Evolutionary conservation across 2,329 filamentous ascomycete species (phyloP).

Genomic region (Parafenestella ontariensis): DNA sequence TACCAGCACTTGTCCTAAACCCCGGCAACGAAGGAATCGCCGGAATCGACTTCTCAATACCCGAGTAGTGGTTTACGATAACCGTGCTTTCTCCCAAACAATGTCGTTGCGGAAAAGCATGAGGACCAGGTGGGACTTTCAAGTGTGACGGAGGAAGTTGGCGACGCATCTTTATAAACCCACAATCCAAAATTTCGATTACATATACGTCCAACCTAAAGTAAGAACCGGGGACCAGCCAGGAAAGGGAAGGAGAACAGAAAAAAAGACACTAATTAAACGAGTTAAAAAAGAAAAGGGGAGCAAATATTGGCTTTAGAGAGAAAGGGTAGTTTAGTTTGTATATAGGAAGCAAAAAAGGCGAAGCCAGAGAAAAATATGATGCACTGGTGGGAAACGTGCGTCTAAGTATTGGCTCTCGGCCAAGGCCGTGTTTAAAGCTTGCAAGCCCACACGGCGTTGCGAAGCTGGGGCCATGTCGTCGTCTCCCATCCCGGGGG

Average conservation of each 20-base stretch:
- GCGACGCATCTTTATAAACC: constrained; percentile 36
- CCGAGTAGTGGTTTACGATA: constrained; percentile 43
- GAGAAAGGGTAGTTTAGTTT: no score
- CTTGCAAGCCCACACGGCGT: background rate
- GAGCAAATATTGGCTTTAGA: constrained; percentile 11
- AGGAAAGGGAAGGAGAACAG: constrained; percentile 14
- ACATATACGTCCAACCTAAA: constrained; percentile 24
- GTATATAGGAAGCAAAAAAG: no score
- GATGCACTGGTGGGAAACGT: constrained; percentile 36
- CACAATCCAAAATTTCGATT: constrained; percentile 10
- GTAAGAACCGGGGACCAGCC: constrained; percentile 27
- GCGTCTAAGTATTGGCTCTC: constrained; percentile 43
- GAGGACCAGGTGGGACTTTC: constrained; percentile 40
- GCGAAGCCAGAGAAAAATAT: constrained; percentile 19
- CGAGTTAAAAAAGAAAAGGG: constrained; percentile 8
- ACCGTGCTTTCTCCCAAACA: constrained; percentile 37
- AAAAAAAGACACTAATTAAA: no score
- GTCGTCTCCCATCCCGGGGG: constrained; percentile 2
- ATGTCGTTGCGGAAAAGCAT: constrained; percentile 38
- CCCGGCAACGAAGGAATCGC: constrained; percentile 46
- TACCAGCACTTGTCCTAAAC: constrained; percentile 49
- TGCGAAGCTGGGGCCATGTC: background rate
- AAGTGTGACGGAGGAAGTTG: constrained; percentile 45
- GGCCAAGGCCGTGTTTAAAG: constrained; percentile 22
- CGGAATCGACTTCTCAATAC: constrained; percentile 47